phyloP scores from a whole-genome alignment of 805 yeast species.

The Starmerella geochares region DNA sequence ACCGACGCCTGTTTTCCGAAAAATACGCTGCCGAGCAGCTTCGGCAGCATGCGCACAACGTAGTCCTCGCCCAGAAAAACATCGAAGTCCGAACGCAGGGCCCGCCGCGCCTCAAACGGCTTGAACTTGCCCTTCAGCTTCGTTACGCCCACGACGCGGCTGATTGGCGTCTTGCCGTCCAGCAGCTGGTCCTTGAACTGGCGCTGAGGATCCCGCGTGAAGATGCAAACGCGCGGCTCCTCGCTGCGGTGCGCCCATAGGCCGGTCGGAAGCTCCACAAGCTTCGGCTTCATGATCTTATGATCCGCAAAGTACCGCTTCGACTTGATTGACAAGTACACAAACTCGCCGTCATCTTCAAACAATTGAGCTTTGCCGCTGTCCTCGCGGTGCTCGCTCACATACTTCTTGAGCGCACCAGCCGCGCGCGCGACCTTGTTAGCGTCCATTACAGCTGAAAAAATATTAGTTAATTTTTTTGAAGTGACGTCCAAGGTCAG shows the following conservation, averaged over 20 bases:
- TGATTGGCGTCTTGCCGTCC: conserved; percentile 26
- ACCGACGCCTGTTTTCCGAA: conserved; percentile 59
- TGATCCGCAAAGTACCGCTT: conserved; percentile 55
- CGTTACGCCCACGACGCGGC: conserved; percentile 54
- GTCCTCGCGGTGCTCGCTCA: conserved; percentile 31
- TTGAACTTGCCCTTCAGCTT: conserved; percentile 78
- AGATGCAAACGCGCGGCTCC: conserved; percentile 45
- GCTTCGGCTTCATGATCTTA: conserved; percentile 38
- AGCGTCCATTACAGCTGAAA: conserved; percentile 20
- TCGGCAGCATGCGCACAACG: conserved; percentile 68
- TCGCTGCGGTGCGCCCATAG: conserved; percentile 37
- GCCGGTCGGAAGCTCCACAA: conserved; percentile 38
- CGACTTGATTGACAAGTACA: conserved; percentile 55
- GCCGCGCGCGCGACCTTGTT: conserved; percentile 32
- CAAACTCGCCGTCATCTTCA: conserved; percentile 43
- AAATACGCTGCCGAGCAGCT: conserved; percentile 70
- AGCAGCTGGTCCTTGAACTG: conserved; percentile 34
- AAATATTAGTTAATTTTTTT: conserved; percentile 8
- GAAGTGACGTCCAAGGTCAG: not conserved
- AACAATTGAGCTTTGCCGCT: conserved; percentile 39
- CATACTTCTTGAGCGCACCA: conserved; percentile 54
- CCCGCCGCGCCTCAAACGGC: conserved; percentile 79
- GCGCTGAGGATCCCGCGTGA: conserved; percentile 57
- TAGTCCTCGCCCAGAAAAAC: conserved; percentile 78
- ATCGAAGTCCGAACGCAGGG: conserved; percentile 56